A percentile compares a stretch with the other conserved stretches of the same genome.
phyloP scores from a whole-genome alignment of 495 filamentous ascomycete species.

The Penicillium herquei region DNA sequence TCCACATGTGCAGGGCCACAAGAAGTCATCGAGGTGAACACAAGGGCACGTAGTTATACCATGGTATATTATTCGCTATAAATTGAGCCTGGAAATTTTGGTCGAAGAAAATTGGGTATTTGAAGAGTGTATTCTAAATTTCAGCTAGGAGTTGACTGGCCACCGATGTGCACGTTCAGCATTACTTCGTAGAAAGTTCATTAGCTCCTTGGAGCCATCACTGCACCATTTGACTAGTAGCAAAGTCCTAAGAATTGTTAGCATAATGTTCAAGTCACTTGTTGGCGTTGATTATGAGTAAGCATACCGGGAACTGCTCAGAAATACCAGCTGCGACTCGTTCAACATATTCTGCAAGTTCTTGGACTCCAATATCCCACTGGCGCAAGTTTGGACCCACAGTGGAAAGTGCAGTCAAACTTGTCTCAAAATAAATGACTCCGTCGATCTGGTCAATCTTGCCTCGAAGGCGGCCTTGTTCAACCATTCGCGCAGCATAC shows the following conservation, averaged over 20 bases:
- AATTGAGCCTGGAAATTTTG: too few species aligned
- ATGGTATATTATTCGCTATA: too few species aligned
- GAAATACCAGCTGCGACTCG: slow-evolving; percentile 59
- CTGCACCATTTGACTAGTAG: slow-evolving; percentile 28
- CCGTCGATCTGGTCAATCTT: slow-evolving; percentile 93
- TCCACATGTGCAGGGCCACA: too few species aligned
- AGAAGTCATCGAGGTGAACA: too few species aligned
- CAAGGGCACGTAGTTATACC: too few species aligned
- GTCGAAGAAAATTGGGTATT: too few species aligned
- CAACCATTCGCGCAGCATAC: slow-evolving; percentile 92
- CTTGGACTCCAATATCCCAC: slow-evolving; percentile 88
- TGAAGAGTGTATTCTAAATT: too few species aligned
- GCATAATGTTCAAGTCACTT: not conserved
- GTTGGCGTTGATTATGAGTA: not conserved
- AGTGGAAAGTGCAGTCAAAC: slow-evolving; percentile 54
- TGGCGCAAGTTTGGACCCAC: slow-evolving; percentile 62
- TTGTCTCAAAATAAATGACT: slow-evolving; percentile 76
- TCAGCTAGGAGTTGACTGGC: not conserved
- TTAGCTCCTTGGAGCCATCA: slow-evolving; percentile 13
- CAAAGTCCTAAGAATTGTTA: slow-evolving; percentile 30
- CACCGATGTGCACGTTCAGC: not conserved
- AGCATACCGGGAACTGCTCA: slow-evolving; percentile 42
- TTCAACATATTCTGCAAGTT: slow-evolving; percentile 84
- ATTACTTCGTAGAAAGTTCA: slow-evolving; percentile 19
- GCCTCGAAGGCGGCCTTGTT: slow-evolving; percentile 82